Percentiles rank a stretch among this genome's conserved stretches.
phyloP scores from a whole-genome alignment of 148 eudicot genomes.

The Heliamphora exappendiculata region DNA sequence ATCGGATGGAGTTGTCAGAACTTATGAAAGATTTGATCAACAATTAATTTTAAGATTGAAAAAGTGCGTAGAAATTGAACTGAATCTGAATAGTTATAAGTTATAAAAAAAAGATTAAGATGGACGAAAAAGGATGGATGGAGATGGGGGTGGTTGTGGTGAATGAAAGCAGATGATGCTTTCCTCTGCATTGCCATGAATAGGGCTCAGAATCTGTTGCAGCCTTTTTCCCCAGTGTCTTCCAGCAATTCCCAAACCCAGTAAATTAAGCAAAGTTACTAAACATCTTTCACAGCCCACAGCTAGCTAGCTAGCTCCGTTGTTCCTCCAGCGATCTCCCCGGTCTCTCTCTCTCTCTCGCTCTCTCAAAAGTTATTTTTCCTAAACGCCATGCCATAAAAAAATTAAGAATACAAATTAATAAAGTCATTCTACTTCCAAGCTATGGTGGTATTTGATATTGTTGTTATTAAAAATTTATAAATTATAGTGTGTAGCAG shows the following conservation, averaged over 20 bases:
- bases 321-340: not conserved
- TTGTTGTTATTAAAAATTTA: no score
- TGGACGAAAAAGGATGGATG: not conserved
- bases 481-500: no score
- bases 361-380: not conserved
- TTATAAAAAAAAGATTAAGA: not conserved
- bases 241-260: constrained; percentile 22
- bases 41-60: no score
- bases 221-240: constrained; percentile 23
- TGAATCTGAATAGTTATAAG: no score
- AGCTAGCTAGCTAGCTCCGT: no score
- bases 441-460: no score
- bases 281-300: not conserved
- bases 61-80: no score
- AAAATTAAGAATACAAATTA: no score
- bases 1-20: no score
- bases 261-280: not conserved
- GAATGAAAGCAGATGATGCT: constrained; percentile 8
- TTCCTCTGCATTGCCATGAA: constrained; percentile 35
- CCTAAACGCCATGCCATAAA: not conserved
- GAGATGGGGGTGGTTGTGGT: not conserved
- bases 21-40: no score
- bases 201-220: constrained; percentile 23
- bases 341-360: constrained; percentile 2
- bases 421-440: no score